Evolutionary conservation across 371 early-diverging fungal species (phyloP), one percentile per base, ranked within the genome.

Genomic region (Apophysomyces variabilis): DNA sequence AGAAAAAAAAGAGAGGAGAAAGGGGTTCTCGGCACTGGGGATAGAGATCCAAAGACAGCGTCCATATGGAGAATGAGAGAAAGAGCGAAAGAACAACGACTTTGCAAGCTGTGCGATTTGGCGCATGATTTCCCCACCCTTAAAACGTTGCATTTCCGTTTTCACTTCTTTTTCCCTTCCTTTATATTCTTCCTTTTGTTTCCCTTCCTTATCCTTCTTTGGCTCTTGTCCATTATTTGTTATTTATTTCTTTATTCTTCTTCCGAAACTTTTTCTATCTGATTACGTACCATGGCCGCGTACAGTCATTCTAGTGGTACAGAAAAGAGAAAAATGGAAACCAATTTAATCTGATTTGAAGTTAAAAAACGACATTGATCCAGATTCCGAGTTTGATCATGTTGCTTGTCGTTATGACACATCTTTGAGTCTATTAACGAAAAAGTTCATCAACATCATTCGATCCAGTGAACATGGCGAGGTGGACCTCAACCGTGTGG

Each of bases 401-500:
- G 63, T 14, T 50, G 58, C 54, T 11, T 50, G 54, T 21, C 54
- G 54, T 16, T 21, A 50, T 16, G 54, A 50, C 21, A 79, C 75
- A 61, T 89, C 89, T 3, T 78, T 92, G 18, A 84, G 80, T 36
- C 67, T 75, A 32, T 68, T 92, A 54, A 89, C 92, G 5, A 86
- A 85, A 68, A 84, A 78, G 36, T 90, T 92, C 68, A 76, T 90
- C 32, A 59, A 71, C 5, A 71, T 87, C 1, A 73, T 92, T 39
- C 75, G 78, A 43, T 63, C 77, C 35, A 73, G 81, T 18, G 77
- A 79, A 62, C 77, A 85, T 14, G 83, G 82, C 3, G 79, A 77
- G 16, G 67, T 90, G 61, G 90, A 90, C 66, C 76, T 89, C 39
- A 89, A 86, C 61, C 66, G 71, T 43, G 90, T 90, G 12, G 87